These are phyloP conservation scores for Phanerochaete carnosa DNA, from an alignment of 768 basidiomycete genomes.

Conservation along the genomic window DNA sequence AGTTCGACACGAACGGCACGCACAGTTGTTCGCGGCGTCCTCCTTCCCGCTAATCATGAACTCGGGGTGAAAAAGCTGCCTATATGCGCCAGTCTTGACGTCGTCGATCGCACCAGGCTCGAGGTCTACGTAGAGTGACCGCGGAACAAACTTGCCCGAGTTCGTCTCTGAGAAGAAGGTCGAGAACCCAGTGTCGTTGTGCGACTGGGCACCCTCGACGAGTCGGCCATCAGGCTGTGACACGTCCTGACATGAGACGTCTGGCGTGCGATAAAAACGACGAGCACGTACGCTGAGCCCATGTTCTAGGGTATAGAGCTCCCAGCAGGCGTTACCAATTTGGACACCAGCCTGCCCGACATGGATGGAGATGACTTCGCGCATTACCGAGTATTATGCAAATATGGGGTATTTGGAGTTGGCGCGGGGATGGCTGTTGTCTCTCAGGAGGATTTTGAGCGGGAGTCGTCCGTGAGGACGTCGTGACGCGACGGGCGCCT, in stretches of 20 bases:
- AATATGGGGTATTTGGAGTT: slow-evolving; percentile 1
- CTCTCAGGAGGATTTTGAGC: neutral
- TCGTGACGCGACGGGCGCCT: neutral
- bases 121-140: slow-evolving; percentile 94
- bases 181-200: slow-evolving; percentile 83
- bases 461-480: neutral
- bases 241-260: neutral
- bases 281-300: slow-evolving; percentile 77
- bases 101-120: slow-evolving; percentile 96
- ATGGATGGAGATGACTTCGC: slow-evolving; percentile 94
- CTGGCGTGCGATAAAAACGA: neutral
- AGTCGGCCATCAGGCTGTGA: slow-evolving; percentile 89
- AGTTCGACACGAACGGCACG: slow-evolving; percentile 25
- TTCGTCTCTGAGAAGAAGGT: slow-evolving; percentile 98
- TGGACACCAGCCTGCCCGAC: slow-evolving; percentile 97
- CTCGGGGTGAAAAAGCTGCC: slow-evolving; percentile 96
- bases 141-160: slow-evolving; percentile 92
- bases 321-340: slow-evolving; percentile 97
- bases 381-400: slow-evolving; percentile 45
- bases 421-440: neutral
- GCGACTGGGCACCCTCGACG: slow-evolving; percentile 62
- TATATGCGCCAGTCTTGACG: slow-evolving; percentile 88
- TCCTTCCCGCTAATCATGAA: slow-evolving; percentile 97
- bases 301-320: slow-evolving; percentile 97
- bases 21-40: slow-evolving; percentile 99